phyloP scores from a whole-genome alignment of 1,139 yeast genomes.

The Casaregolazyma suthepensis region DNA sequence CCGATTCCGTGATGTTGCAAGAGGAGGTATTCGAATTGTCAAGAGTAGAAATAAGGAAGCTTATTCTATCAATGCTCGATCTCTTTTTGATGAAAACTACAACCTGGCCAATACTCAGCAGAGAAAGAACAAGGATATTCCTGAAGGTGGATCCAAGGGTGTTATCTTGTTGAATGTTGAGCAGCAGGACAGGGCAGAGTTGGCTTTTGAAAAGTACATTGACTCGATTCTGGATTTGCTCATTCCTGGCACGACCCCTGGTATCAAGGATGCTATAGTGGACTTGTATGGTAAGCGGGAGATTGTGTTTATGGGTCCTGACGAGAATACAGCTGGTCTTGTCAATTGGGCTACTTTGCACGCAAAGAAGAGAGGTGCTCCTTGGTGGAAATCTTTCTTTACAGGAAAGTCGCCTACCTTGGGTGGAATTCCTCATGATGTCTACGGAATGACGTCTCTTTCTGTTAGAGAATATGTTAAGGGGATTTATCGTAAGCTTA shows the following conservation, averaged over 20 bases:
- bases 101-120: constrained; percentile 96
- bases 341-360: constrained; percentile 99
- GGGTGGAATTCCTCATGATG: constrained; percentile 98
- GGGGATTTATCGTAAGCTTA: constrained; percentile 75
- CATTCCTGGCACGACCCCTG: constrained; percentile 64
- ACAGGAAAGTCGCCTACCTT: constrained; percentile 89
- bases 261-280: constrained; percentile 77
- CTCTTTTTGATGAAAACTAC: constrained; percentile 92
- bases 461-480: constrained; percentile 91
- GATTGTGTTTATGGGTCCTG: constrained; percentile 95
- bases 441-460: constrained; percentile 94
- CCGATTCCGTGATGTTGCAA: constrained; percentile 92
- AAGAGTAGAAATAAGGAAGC: constrained; percentile 82
- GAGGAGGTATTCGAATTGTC: constrained; percentile 98
- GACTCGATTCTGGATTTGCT: constrained; percentile 86
- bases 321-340: constrained; percentile 93
- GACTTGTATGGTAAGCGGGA: constrained; percentile 81
- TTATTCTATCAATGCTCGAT: constrained; percentile 77
- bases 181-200: constrained; percentile 76
- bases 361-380: constrained; percentile 89
- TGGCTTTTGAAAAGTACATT: constrained; percentile 87
- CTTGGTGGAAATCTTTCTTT: constrained; percentile 98
- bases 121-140: constrained; percentile 94
- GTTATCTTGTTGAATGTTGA: constrained; percentile 75
- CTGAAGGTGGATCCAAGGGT: constrained; percentile 99